Conservation (phyloP, 148 eudicot genomes). For the Bassia scoparia region DNA sequence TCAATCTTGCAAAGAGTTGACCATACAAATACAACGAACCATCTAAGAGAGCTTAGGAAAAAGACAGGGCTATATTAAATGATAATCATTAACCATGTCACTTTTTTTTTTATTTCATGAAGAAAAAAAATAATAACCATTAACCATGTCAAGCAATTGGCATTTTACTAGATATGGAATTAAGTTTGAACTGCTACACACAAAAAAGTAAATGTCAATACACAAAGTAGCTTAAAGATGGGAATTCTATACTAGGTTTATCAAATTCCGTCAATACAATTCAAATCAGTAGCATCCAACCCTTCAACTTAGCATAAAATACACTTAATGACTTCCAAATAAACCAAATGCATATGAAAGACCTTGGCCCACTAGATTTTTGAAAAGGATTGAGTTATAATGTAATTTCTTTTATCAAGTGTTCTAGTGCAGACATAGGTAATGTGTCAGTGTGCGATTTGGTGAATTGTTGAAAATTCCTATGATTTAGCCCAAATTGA, state of each 20-base stretch:
- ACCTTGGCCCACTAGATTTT: background rate
- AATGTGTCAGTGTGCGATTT: too few species aligned
- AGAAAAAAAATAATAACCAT: too few species aligned
- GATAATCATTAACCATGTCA: background rate
- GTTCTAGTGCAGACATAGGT: too few species aligned
- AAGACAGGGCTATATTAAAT: background rate
- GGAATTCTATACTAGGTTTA: background rate
- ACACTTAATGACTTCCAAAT: background rate
- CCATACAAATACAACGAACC: background rate
- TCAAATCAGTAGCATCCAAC: background rate
- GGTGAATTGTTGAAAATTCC: too few species aligned
- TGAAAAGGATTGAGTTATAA: background rate
- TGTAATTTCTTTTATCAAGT: too few species aligned
- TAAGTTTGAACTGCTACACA: background rate
- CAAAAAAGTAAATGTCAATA: background rate
- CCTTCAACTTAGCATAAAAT: background rate
- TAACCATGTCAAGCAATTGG: too few species aligned
- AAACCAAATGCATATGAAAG: background rate
- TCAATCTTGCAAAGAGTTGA: conserved; percentile 4
- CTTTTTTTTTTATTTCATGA: too few species aligned
- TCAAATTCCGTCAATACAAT: background rate
- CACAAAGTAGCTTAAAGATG: background rate
- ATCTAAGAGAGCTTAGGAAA: background rate
- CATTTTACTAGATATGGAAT: too few species aligned
- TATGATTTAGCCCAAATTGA: too few species aligned